Conservation (phyloP, 1,284 basidiomycete species). For the Cryptococcus sp. region DNA sequence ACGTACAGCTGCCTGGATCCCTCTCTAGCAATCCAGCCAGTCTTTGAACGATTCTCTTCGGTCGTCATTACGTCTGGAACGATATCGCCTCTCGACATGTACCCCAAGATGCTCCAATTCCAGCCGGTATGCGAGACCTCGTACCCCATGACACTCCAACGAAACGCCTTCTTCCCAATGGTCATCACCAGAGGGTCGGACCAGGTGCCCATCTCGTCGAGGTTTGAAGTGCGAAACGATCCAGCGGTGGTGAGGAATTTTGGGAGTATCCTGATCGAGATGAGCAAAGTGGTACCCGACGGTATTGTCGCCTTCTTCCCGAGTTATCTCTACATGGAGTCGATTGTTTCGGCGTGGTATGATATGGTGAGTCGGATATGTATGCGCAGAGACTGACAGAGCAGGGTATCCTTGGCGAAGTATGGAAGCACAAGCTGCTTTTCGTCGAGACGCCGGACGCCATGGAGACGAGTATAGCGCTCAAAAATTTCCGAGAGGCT, state of each 20-base stretch:
- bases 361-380: slow-evolving; percentile 72
- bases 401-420: slow-evolving; percentile 95
- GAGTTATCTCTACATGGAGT: slow-evolving; percentile 99
- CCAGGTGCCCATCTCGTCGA: slow-evolving; percentile 97
- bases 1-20: slow-evolving; percentile 85
- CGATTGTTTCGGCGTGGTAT: slow-evolving; percentile 98
- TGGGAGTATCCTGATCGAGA: slow-evolving; percentile 95
- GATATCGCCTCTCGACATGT: slow-evolving; percentile 96
- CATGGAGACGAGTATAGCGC: slow-evolving; percentile 94
- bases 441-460: slow-evolving; percentile 99
- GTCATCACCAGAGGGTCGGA: slow-evolving; percentile 97
- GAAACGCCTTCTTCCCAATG: slow-evolving; percentile 96
- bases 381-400: slow-evolving; percentile 5
- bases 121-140: slow-evolving; percentile 95
- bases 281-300: slow-evolving; percentile 95
- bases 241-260: slow-evolving; percentile 98
- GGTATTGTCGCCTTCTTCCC: slow-evolving; percentile 99
- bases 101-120: slow-evolving; percentile 99
- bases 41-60: slow-evolving; percentile 96
- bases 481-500: slow-evolving; percentile 95
- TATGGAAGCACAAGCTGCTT: slow-evolving; percentile 99
- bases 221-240: slow-evolving; percentile 98
- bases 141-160: slow-evolving; percentile 95
- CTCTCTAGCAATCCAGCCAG: slow-evolving; percentile 92
- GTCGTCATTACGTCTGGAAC: slow-evolving; percentile 99